Evolutionary conservation across 1,284 basidiomycete genomes (phyloP), one percentile per base, ranked within the genome.

Genomic region (Ustilago tritici): DNA sequence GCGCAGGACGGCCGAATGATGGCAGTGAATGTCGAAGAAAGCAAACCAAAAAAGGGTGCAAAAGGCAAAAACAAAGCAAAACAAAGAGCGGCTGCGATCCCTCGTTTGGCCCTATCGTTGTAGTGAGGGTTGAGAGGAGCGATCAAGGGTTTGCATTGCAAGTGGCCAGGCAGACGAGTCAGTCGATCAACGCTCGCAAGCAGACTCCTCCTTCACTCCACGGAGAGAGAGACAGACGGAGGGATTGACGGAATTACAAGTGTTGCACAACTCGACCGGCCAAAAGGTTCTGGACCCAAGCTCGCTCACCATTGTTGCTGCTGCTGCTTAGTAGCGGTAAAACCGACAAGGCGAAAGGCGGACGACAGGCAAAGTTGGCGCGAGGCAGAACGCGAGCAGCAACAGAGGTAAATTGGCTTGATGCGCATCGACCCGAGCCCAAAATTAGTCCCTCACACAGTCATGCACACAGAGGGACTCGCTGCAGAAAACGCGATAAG

Each of bases 231-330:
- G 50, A 53, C 31, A n/a, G 50, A 34, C 31, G 11, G 35, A 55
- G 2, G 35, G 53, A 55, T 10, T 32, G 54, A 56, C 19, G 23
- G 54, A 56, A 38, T 54, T 54, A 35, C 23, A 17, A 54, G 11
- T 50, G 49, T 32, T 50, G 49, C 49, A 7, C 23, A 50, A 50
- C 11, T 12, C 23, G 8, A 54, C 12, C 32, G 19, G 52, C 52
- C 52, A 35, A 54, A 54, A 34, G 54, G 54, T 56, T 56, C 54
- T 56, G 19, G 43, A 46, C 43, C 43, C 10, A n/a, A 38, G 36
- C 36, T 38, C 36, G 36, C 36, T 23, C 23, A 23, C 23, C 23
- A 23, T 23, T 23, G 23, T 23, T 23, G 23, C 23, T 23, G 23
- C 23, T 23, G 38, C 38, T 11, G 38, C 15, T 40, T 11, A 47